A percentile compares a stretch with the other conserved stretches of the same genome.
Evolutionary conservation across 2,329 filamentous ascomycete species (phyloP).

Genomic region (Trichoderma sp.): DNA sequence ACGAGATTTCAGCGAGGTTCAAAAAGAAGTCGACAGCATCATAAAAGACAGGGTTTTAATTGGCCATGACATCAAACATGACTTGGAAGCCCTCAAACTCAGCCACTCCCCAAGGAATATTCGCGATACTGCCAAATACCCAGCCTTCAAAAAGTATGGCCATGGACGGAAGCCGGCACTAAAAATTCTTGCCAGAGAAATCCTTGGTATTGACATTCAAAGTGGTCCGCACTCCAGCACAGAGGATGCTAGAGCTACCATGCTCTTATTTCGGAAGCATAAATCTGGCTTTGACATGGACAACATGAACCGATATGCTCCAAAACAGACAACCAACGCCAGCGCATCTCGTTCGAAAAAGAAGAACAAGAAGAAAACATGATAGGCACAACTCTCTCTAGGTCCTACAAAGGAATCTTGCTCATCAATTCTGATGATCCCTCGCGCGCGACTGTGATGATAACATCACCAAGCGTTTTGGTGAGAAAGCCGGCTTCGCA

Average conservation of each 20-base stretch:
- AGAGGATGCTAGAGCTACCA: conserved; percentile 84
- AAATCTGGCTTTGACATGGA: conserved; percentile 87
- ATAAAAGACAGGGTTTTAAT: conserved; percentile 74
- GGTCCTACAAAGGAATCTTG: conserved; percentile 61
- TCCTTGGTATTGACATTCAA: conserved; percentile 66
- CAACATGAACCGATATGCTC: conserved; percentile 68
- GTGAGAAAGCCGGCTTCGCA: conserved; percentile 74
- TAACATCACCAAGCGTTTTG: conserved; percentile 73
- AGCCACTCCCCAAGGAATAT: conserved; percentile 77
- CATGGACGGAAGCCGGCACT: conserved; percentile 71
- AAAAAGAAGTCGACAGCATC: conserved; percentile 69
- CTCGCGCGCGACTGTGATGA: conserved; percentile 70
- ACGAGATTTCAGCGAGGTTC: conserved; percentile 75
- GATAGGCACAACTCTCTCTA: background rate
- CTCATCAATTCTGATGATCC: conserved; percentile 71
- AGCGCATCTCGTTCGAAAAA: conserved; percentile 42
- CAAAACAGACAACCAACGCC: conserved; percentile 35
- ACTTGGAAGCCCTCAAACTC: conserved; percentile 76
- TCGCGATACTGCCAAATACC: conserved; percentile 80
- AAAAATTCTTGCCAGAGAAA: conserved; percentile 58
- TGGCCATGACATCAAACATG: conserved; percentile 82
- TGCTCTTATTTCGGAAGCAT: conserved; percentile 82
- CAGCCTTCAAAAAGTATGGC: conserved; percentile 71
- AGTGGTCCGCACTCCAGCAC: conserved; percentile 67
- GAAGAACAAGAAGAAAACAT: conserved; percentile 46